phyloP scores from a whole-genome alignment of 208 protist genomes.

The Phytomonas sp. region DNA sequence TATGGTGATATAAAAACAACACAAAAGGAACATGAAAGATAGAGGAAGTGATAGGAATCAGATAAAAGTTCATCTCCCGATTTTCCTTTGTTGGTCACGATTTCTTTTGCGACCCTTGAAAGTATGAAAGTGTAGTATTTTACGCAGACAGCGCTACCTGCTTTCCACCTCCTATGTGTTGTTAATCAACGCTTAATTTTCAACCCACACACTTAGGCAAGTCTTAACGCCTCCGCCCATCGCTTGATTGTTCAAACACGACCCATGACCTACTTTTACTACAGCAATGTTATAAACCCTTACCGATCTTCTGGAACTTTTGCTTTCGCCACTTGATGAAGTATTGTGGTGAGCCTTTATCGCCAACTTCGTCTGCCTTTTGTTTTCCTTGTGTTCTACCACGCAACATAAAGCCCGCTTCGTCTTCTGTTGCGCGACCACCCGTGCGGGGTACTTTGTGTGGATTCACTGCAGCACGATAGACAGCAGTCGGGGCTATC shows the following conservation, averaged over 20 bases:
- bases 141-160: too few species aligned
- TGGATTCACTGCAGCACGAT: slow-evolving; percentile 63
- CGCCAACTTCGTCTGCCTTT: slow-evolving; percentile 11
- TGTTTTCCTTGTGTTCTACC: slow-evolving; percentile 25
- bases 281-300: slow-evolving; percentile 28
- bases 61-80: neutral
- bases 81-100: too few species aligned
- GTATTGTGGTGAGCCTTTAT: slow-evolving; percentile 15
- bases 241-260: neutral
- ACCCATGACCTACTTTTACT: neutral
- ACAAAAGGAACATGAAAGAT: slow-evolving; percentile 12
- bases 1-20: neutral
- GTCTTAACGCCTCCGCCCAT: neutral
- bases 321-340: slow-evolving; percentile 62
- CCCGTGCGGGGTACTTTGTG: slow-evolving; percentile 66
- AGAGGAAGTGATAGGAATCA: neutral
- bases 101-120: too few species aligned
- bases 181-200: neutral
- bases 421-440: slow-evolving; percentile 32
- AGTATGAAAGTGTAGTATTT: too few species aligned
- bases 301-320: slow-evolving; percentile 56
- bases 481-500: slow-evolving; percentile 66
- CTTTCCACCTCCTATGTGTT: neutral
- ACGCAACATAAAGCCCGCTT: slow-evolving; percentile 48
- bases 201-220: neutral